These are phyloP conservation scores for Telfairia occidentalis DNA, from an alignment of 331 rosid genomes.

Conservation along the genomic window DNA sequence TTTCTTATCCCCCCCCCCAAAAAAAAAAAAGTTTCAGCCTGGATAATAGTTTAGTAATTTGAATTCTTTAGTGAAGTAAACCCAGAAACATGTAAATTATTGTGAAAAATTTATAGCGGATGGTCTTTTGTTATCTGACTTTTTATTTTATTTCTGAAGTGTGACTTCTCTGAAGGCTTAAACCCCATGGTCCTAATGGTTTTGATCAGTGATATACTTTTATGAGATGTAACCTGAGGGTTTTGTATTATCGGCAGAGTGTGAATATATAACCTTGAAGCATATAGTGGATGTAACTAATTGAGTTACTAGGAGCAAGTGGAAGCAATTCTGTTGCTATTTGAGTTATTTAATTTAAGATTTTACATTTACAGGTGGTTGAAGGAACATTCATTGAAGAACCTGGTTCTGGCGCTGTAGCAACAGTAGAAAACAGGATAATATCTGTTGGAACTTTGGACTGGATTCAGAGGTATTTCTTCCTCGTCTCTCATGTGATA, in stretches of 20 bases:
- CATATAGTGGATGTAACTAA: not conserved
- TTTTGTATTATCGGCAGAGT: not conserved
- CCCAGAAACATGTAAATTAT: not conserved
- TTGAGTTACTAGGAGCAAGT: not conserved
- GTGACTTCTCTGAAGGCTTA: not conserved
- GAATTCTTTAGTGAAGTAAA: not conserved
- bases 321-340: not conserved
- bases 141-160: not conserved
- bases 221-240: not conserved
- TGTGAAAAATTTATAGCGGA: not conserved
- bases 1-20: not conserved
- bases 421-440: constrained; percentile 47
- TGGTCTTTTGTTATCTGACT: not conserved
- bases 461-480: constrained; percentile 68
- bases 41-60: not conserved
- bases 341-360: not conserved
- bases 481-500: not conserved
- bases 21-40: not conserved
- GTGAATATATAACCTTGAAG: not conserved
- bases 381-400: constrained; percentile 90
- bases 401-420: constrained; percentile 94
- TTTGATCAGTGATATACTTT: not conserved
- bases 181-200: not conserved
- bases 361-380: constrained; percentile 34
- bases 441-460: constrained; percentile 88